These are phyloP conservation scores for Stagonosporopsis cucurbitacearum DNA, from an alignment of 2,329 filamentous ascomycete genomes.

Conservation along the genomic window DNA sequence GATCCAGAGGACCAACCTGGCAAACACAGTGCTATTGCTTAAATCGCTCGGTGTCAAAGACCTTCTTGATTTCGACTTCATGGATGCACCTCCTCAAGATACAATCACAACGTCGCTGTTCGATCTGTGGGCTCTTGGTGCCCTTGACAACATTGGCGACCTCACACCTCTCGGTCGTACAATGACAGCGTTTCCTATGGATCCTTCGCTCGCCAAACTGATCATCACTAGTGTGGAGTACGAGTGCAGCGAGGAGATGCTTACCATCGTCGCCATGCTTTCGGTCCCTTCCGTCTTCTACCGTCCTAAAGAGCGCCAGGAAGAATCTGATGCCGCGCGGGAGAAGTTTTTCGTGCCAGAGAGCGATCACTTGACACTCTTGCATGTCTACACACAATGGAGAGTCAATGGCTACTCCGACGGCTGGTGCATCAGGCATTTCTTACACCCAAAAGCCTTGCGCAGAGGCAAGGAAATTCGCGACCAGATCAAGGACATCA, in stretches of 20 bases:
- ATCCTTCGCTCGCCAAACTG: conserved; percentile 91
- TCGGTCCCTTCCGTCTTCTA: conserved; percentile 97
- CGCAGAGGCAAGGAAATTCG: conserved; percentile 91
- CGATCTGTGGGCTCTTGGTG: conserved; percentile 94
- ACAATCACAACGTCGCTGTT: conserved; percentile 97
- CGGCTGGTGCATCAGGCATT: conserved; percentile 91
- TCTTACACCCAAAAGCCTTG: conserved; percentile 92
- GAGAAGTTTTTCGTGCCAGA: conserved; percentile 99
- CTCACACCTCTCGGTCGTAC: conserved; percentile 84
- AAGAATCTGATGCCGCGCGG: conserved; percentile 92
- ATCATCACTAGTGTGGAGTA: conserved; percentile 91
- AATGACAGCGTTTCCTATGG: conserved; percentile 99
- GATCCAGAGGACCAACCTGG: conserved; percentile 94
- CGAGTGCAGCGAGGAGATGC: conserved; percentile 94
- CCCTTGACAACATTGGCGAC: conserved; percentile 91
- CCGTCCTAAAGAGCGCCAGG: conserved; percentile 92
- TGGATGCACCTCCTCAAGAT: conserved; percentile 98
- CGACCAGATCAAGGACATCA: conserved; percentile 91
- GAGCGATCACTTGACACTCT: conserved; percentile 92
- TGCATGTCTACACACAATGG: conserved; percentile 97
- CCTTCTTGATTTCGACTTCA: conserved; percentile 95
- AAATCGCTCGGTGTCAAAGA: conserved; percentile 96
- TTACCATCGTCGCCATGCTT: conserved; percentile 97
- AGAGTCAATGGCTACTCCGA: conserved; percentile 88
- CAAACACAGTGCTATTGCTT: conserved; percentile 90